phyloP scores from a whole-genome alignment of 2,329 filamentous ascomycete species.

The Cordyceps fumosorosea region DNA sequence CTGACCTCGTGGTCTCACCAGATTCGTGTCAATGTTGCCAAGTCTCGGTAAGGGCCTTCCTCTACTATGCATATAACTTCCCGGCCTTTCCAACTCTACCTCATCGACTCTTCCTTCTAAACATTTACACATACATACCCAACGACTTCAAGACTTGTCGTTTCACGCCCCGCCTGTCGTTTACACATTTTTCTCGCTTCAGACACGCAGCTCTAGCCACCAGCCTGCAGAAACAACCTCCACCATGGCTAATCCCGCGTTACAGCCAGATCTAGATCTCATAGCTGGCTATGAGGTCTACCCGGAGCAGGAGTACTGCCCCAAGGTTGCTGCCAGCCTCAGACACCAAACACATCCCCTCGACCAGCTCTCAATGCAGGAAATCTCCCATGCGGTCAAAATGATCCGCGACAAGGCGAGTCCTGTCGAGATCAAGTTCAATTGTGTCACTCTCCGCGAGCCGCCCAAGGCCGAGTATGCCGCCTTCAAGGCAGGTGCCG shows the following conservation, averaged over 20 bases:
- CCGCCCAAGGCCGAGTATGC: conserved; percentile 57
- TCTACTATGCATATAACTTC: conserved; percentile 3
- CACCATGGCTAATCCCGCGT: conserved; percentile 18
- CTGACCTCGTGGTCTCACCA: background rate
- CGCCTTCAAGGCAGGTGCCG: conserved; percentile 47
- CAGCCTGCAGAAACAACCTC: background rate
- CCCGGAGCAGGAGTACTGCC: conserved; percentile 31
- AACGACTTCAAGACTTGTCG: background rate
- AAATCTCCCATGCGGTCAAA: conserved; percentile 44
- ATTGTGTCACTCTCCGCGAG: conserved; percentile 61
- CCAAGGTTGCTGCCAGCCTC: conserved; percentile 29
- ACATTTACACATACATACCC: background rate
- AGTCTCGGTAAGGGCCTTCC: conserved; percentile 1
- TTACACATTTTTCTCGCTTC: background rate
- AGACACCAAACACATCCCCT: conserved; percentile 32
- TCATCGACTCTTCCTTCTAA: background rate
- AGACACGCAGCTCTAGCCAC: background rate
- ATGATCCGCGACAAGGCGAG: conserved; percentile 36
- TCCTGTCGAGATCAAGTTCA: conserved; percentile 38
- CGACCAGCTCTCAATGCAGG: conserved; percentile 47
- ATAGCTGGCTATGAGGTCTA: conserved; percentile 41
- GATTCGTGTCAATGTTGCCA: background rate
- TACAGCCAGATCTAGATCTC: conserved; percentile 31
- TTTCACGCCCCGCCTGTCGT: background rate
- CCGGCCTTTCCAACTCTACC: background rate